Evolutionary conservation across 208 protist species (phyloP).

Genomic region (Leishmania aethiopica): DNA sequence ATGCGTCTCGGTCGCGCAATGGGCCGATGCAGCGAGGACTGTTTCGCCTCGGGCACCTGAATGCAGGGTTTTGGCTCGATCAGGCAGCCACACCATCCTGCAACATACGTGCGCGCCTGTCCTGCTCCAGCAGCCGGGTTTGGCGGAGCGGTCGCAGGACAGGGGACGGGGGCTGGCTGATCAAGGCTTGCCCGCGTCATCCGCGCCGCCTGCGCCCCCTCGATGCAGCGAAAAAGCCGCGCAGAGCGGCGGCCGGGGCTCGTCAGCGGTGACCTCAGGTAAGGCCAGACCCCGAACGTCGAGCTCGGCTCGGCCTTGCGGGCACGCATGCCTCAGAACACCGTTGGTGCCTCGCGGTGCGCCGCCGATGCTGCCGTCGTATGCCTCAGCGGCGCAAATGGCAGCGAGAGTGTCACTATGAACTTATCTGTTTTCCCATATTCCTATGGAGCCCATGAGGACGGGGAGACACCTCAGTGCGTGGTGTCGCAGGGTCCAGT

Average conservation of each 20-base stretch:
- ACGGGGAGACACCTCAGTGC: no score
- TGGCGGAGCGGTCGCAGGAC: background rate
- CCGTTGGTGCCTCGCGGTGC: background rate
- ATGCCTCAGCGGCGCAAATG: background rate
- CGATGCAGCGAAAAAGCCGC: no score
- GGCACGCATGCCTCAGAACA: background rate
- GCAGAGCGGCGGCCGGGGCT: background rate
- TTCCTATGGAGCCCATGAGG: no score
- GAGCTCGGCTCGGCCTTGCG: background rate
- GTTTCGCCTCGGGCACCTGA: background rate
- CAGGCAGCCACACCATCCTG: background rate
- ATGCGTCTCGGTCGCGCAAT: background rate
- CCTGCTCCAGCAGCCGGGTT: background rate
- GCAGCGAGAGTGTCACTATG: background rate
- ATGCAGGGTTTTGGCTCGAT: background rate
- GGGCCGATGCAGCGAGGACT: background rate
- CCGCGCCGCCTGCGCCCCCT: no score
- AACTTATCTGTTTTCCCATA: no score
- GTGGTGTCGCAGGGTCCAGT: no score
- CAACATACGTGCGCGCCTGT: background rate
- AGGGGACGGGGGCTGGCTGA: background rate
- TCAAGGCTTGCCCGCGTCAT: no score
- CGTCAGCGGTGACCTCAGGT: no score
- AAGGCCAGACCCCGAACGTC: background rate
- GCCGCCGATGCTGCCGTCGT: background rate